Conservation (phyloP, 768 basidiomycete genomes). For the Amanita rubescens region DNA sequence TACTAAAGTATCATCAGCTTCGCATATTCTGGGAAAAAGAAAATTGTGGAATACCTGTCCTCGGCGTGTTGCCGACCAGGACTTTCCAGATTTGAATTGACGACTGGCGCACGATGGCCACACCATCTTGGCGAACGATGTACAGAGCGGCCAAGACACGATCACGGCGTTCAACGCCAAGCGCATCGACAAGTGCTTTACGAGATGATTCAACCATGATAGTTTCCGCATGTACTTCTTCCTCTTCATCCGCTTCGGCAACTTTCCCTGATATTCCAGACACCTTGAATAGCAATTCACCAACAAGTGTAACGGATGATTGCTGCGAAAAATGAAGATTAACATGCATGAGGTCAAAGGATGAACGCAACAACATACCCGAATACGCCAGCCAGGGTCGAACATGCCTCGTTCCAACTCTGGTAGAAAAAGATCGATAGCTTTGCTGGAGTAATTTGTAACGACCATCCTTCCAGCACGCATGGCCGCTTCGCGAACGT, state of each 20-base stretch:
- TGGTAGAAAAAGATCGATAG: conserved; percentile 89
- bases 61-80: conserved; percentile 88
- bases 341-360: background rate
- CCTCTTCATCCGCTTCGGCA: conserved; percentile 72
- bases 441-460: conserved; percentile 84
- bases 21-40: background rate
- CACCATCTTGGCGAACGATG: conserved; percentile 88
- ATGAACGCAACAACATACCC: conserved; percentile 43
- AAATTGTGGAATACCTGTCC: conserved; percentile 52
- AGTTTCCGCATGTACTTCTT: conserved; percentile 58
- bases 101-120: conserved; percentile 81
- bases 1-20: conserved; percentile 32
- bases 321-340: conserved; percentile 41
- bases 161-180: conserved; percentile 85
- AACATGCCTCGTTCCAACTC: conserved; percentile 95
- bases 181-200: conserved; percentile 78
- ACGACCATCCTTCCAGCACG: conserved; percentile 98
- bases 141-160: conserved; percentile 88
- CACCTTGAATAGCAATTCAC: conserved; percentile 93
- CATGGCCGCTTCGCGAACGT: conserved; percentile 96
- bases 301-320: conserved; percentile 93
- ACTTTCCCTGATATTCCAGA: conserved; percentile 92
- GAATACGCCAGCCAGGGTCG: conserved; percentile 89
- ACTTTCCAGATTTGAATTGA: conserved; percentile 98
- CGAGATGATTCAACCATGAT: conserved; percentile 71